Evolutionary conservation across 176 grass and related monocot species (phyloP), one percentile per base, ranked within the genome.

Genomic region (Neostapfia colusana): DNA sequence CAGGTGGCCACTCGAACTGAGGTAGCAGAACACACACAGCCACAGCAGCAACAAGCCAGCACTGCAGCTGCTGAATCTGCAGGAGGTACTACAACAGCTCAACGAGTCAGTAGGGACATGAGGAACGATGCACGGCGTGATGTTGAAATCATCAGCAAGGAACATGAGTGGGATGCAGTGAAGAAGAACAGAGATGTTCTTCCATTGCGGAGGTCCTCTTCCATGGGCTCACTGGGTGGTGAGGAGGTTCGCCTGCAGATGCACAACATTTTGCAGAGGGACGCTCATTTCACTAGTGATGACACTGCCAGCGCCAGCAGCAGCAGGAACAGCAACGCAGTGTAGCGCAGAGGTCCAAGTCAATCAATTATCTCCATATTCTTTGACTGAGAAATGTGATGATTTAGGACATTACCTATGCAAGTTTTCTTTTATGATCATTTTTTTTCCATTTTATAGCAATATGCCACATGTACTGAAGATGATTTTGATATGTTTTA

Each of bases 201-300:
- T 38, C 82, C 89, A 0, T 68, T 80, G 46, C 77, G 84, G 82
- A 89, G 84, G 68, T 92, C 93, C 26, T 89, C 75, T 43, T 96
- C 93, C 43, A 79, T 81, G 84, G 89, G 82, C 26, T 67, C 72
- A 5, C 54, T 81, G 6, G 28, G 31, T 18, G 72, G 82, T 51
- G 70, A 76, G 21, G 83, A 85, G 79, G 31, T 86, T 15, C 64
- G 50, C 70, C 72, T 82, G 93, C 84, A 83, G 10, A 59, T 92
- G 45, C 81, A 88, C 35, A 80, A 58, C 26, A 56, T 97, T 45
- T 77, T 86, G 37, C 82, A 81, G 66, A 79, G 81, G 76, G 84
- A 77, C 38, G 43, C 35, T 45, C 80, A 46, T 20, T 82, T 91
- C 26, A 79, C 69, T 53, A 85, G 40, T 16, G 74, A 53, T 43